Evolutionary conservation across 2,329 filamentous ascomycete species (phyloP).

Genomic region (Phaeosphaeriaceae sp.): DNA sequence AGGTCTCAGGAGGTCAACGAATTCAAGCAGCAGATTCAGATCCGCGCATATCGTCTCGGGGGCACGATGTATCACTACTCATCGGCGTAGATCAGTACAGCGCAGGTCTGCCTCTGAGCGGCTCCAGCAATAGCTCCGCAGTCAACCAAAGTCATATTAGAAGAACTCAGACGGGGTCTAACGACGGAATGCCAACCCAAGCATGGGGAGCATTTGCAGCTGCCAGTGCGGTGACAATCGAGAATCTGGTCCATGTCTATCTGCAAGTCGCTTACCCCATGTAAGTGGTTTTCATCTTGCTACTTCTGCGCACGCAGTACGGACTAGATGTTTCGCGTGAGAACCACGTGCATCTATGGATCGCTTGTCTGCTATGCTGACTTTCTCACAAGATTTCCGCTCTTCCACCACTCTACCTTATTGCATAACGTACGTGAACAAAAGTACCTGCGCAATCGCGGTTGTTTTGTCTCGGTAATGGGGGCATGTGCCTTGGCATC

Average conservation of each 20-base stretch:
- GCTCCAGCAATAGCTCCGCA: neutral
- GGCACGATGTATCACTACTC: neutral
- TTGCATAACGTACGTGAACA: constrained; percentile 7
- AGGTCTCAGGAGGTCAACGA: neutral
- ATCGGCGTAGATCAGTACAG: neutral
- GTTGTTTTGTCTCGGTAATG: constrained; percentile 10
- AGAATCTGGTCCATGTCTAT: constrained; percentile 13
- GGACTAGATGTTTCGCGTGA: neutral
- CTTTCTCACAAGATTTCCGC: constrained; percentile 1
- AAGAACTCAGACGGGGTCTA: neutral
- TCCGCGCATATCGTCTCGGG: neutral
- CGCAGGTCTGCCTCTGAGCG: neutral
- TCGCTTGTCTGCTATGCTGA: neutral
- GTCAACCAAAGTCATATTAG: neutral
- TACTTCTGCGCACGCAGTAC: neutral
- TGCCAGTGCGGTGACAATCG: constrained; percentile 58
- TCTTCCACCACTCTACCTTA: constrained; percentile 8
- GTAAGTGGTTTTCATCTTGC: neutral
- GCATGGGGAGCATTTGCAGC: constrained; percentile 36
- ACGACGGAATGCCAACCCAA: neutral
- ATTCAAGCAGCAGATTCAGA: neutral
- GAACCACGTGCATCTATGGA: too few species aligned
- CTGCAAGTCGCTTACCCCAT: constrained; percentile 26
- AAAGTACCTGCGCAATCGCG: constrained; percentile 3
- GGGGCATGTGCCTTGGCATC: constrained; percentile 13